Conservation (phyloP, 257 asterid species). For the Penstemon eatonii region DNA sequence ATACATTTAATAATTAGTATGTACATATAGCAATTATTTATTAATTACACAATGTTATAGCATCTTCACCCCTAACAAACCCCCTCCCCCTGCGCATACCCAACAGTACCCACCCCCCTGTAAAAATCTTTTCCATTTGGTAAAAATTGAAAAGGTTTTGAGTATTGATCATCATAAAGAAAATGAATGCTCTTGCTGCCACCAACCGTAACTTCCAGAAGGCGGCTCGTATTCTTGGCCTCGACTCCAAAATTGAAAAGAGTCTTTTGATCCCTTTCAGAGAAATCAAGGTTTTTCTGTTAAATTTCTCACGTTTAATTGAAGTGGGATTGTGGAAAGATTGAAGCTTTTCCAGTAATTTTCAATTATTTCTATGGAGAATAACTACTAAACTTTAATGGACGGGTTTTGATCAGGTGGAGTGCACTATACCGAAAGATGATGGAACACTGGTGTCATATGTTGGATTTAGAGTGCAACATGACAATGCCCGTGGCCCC, state of each 20-base stretch:
- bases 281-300: slow-evolving; percentile 58
- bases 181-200: slow-evolving; percentile 76
- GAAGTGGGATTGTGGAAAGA: slow-evolving; percentile 11
- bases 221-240: slow-evolving; percentile 71
- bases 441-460: slow-evolving; percentile 70
- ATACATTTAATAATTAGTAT: too few relatives aligned
- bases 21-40: too few relatives aligned
- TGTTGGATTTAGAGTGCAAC: slow-evolving; percentile 78
- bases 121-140: too few relatives aligned
- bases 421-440: slow-evolving; percentile 77
- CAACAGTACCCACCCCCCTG: too few relatives aligned
- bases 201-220: slow-evolving; percentile 67
- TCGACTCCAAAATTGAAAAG: slow-evolving; percentile 60
- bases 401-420: slow-evolving; percentile 54
- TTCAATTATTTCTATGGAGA: too few relatives aligned
- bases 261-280: slow-evolving; percentile 72
- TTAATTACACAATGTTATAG: too few relatives aligned
- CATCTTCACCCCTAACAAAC: too few relatives aligned
- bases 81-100: too few relatives aligned
- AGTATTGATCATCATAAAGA: not conserved
- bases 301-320: not conserved
- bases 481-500: slow-evolving; percentile 80
- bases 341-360: slow-evolving; percentile 8
- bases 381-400: not conserved
- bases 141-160: too few relatives aligned